A percentile compares a stretch with the other conserved stretches of the same genome.
Conservation (phyloP, 2,329 filamentous ascomycete genomes). For the Colletotrichum eleusines region DNA sequence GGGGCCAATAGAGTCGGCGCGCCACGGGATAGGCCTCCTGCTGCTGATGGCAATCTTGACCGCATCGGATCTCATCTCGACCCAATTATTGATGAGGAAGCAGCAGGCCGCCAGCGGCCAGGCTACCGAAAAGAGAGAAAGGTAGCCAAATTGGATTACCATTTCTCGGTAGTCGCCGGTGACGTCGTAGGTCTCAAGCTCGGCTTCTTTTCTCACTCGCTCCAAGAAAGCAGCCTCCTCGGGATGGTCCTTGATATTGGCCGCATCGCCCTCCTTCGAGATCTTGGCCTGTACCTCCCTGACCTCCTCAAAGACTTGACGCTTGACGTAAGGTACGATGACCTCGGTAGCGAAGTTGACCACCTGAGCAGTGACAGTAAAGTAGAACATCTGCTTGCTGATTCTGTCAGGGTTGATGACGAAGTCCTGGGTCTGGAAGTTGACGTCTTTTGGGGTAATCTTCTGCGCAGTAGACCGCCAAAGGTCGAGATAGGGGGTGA, state of each 20-base stretch:
- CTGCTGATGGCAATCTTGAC: constrained; percentile 93
- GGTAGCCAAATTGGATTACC: constrained; percentile 88
- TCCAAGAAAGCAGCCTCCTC: constrained; percentile 86
- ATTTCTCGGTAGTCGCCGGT: constrained; percentile 93
- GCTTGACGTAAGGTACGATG: constrained; percentile 86
- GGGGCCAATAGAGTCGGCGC: constrained; percentile 93
- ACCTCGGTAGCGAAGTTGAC: constrained; percentile 89
- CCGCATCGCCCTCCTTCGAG: constrained; percentile 63
- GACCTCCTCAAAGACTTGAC: constrained; percentile 81
- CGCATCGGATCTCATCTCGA: constrained; percentile 92
- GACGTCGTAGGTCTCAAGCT: constrained; percentile 88
- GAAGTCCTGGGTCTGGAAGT: constrained; percentile 75
- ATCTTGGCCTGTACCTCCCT: constrained; percentile 76
- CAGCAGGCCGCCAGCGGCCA: constrained; percentile 94
- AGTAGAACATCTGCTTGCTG: constrained; percentile 93
- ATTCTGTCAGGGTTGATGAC: constrained; percentile 86
- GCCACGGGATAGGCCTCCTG: constrained; percentile 88
- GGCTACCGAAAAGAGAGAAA: constrained; percentile 90
- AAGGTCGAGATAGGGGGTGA: constrained; percentile 88
- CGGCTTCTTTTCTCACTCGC: constrained; percentile 85
- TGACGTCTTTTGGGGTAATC: constrained; percentile 81
- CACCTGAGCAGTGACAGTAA: constrained; percentile 92
- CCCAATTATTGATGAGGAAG: constrained; percentile 95
- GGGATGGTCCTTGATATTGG: constrained; percentile 71
- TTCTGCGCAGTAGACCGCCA: constrained; percentile 81